Conservation (phyloP, 148 eudicot species). For the Gaultheria prostrata region DNA sequence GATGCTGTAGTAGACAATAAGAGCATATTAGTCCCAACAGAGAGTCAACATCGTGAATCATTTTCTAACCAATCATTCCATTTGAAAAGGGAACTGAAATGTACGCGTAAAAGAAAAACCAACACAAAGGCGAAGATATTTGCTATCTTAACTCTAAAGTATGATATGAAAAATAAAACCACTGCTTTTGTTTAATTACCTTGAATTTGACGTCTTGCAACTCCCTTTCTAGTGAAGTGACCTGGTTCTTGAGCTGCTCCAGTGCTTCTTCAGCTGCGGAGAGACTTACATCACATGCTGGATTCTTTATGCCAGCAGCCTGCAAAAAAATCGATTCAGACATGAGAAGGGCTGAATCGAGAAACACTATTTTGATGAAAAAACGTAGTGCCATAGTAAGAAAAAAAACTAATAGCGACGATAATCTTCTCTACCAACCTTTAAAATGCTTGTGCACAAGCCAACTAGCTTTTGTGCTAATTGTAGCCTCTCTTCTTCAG, state of each 20-base stretch:
- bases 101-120: neutral
- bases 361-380: neutral
- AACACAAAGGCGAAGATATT: neutral
- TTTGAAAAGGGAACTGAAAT: neutral
- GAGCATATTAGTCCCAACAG: neutral
- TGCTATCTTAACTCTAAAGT: neutral
- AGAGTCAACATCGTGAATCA: no score
- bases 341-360: neutral
- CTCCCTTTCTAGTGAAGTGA: constrained; percentile 61
- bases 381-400: no score
- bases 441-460: constrained; percentile 72
- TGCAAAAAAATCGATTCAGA: constrained; percentile 20
- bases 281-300: constrained; percentile 45
- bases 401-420: neutral
- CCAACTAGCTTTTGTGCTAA: constrained; percentile 61
- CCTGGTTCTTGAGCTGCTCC: constrained; percentile 42
- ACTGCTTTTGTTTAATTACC: constrained; percentile 41
- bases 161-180: neutral
- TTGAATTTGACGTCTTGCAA: constrained; percentile 54
- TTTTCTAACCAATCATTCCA: neutral
- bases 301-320: constrained; percentile 71
- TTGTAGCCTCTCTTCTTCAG: constrained; percentile 68
- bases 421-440: constrained; percentile 38
- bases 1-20: constrained; percentile 35
- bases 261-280: constrained; percentile 71